Base-by-base conservation (phyloP, 768 basidiomycete species). In the Pholiota conissans region DNA sequence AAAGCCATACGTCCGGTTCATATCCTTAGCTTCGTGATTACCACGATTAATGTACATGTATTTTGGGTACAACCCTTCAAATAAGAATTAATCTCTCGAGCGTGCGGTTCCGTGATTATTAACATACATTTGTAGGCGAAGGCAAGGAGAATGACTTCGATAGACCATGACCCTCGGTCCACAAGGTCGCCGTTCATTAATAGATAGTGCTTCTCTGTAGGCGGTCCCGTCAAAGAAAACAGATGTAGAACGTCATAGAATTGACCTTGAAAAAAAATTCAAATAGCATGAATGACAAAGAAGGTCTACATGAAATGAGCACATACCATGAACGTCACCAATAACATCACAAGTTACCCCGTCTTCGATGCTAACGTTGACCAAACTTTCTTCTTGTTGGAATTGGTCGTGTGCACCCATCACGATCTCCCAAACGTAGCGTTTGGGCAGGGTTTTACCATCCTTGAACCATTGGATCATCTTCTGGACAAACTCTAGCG, bases 161-260 rank as follows among this genome's bases (percentile, higher is more conserved):
- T 87, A 10, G 90, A 92, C 92, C 93, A 95, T 26, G 90, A 92
- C n/a, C 95, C 95, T 60, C 96, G 86, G 71, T 99, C 96, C 34
- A 99, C 96, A 47, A 98, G 87, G 77, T 99, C 96, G 9, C 95
- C 92, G 69, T 93, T 94, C 88, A 95, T 94, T 50, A 95, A 74
- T 48, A 95, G 70, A 64, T 87, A 88, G 63, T 98, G 96, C n/a
- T 84, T 86, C 55, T 91, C 83, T 54, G 78, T 87, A 11, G 97
- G 97, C 55, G 86, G 81, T 14, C 91, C 93, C 0, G 95, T 97
- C 62, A 97, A 77, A 1, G 86, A 85, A 64, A 90, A 85, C 16
- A 99, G 78, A 74, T 98, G 88, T 52, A 95, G 74, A 62, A 98
- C 79, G 71, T 98, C 97, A 70, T 93, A 98, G 76, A 90, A 96